Percentiles rank a stretch among this genome's conserved stretches.
Evolutionary conservation across 345 rosid genomes (phyloP).

Genomic region (Brassica incana): DNA sequence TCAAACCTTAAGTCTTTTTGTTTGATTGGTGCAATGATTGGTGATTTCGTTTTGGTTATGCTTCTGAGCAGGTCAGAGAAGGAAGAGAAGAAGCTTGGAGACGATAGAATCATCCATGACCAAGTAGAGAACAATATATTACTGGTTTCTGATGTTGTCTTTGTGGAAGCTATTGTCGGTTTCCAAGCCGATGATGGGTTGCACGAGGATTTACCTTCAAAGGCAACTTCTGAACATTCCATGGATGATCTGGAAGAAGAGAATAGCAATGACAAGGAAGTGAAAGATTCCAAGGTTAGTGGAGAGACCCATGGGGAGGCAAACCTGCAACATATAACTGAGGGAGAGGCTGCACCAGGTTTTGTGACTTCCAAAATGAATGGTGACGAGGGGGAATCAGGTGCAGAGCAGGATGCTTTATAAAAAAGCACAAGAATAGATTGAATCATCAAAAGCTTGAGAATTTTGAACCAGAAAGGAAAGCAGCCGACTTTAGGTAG

Average conservation of each 20-base stretch:
- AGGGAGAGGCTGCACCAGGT: constrained; percentile 48
- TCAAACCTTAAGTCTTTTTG: background rate
- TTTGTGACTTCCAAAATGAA: constrained; percentile 16
- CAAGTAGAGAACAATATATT: constrained; percentile 15
- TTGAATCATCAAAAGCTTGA: too few species aligned
- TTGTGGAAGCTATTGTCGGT: constrained; percentile 66
- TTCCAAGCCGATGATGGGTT: constrained; percentile 1
- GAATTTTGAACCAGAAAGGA: too few species aligned
- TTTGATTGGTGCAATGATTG: background rate
- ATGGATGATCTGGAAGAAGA: background rate
- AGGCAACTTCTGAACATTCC: background rate
- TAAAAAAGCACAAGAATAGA: too few species aligned
- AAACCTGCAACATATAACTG: constrained; percentile 36
- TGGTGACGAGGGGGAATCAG: constrained; percentile 35
- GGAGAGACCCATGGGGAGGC: constrained; percentile 15
- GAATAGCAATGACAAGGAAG: background rate
- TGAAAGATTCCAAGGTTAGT: constrained; percentile 28
- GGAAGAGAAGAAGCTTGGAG: constrained; percentile 43
- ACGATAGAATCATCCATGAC: constrained; percentile 30
- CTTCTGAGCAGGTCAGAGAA: constrained; percentile 37
- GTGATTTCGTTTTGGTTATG: background rate
- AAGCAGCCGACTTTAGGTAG: too few species aligned
- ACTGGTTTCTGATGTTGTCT: constrained; percentile 42
- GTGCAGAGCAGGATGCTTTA: background rate
- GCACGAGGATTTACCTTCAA: constrained; percentile 17